Base-by-base conservation (phyloP, 116 monocot species). In the Posidonia oceanica region DNA sequence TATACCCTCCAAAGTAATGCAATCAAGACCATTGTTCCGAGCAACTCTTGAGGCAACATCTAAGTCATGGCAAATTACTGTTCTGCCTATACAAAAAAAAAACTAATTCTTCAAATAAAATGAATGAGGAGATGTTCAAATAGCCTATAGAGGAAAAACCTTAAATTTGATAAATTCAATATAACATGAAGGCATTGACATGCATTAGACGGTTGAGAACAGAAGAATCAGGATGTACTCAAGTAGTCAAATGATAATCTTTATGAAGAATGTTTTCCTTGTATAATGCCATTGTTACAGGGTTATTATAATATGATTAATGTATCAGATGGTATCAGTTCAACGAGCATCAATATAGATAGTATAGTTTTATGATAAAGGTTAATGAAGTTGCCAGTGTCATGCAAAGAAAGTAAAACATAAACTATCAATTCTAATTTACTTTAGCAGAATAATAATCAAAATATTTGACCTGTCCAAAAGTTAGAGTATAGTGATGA, bases 31-130 rank as follows among this genome's bases (percentile, higher is more conserved):
- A 69, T 92, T 83, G 75, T 41, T 72, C 52, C 90, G 85, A 61
- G 98, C 90, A 77, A 93, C 87, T 74, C 72, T 90, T 68, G 98
- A 89, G 14, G 98, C 98, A 54, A 91, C 89, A 84, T 98, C 86
- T 74, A 98, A 73, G 71, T 98, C 90, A 20, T 88, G 85, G 68
- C 98, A 98, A 65, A 98, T 98, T 10, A 93, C 93, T 63, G 98
- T 98, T 84, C 98, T 89, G 4, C 90, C 98, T 98, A 66, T 3
- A 23, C n/a, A 66, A 69, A 57, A 78, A 20, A 36, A 38, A 11
- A 63, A 38, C 6, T 63, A 37, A 63, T 14, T 63, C 14, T 37
- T 39, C 38, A 29, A 37, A 15, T 5, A 29, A 63, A 3, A 42
- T n/a, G 42, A 39, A 66, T 16, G n/a, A 16, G 40, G 40, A n/a